A percentile compares a stretch with the other conserved stretches of the same genome.
Conservation (phyloP, 306 rosid genomes). For the Acacia melanoxylon region DNA sequence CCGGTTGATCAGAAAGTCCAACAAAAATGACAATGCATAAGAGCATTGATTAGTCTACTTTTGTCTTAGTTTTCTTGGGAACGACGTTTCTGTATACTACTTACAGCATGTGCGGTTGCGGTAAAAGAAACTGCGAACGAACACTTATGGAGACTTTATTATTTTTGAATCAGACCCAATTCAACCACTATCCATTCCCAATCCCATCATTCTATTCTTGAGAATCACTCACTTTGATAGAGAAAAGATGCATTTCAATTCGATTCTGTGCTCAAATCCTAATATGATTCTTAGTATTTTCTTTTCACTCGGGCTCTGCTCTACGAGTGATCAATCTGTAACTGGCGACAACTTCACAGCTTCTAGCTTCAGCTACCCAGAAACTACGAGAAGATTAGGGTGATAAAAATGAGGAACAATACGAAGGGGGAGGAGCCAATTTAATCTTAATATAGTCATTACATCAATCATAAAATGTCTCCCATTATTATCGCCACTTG, state of each 20-base stretch:
- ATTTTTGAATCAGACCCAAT: background rate
- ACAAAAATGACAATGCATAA: too few relatives aligned
- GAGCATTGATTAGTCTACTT: too few relatives aligned
- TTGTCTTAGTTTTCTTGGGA: too few relatives aligned
- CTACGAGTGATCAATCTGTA: conserved; percentile 35
- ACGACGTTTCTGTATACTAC: too few relatives aligned
- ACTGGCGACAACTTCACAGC: conserved; percentile 52
- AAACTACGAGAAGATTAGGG: conserved; percentile 19
- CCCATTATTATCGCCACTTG: too few relatives aligned
- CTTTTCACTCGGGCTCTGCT: conserved; percentile 38
- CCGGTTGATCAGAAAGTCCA: too few relatives aligned
- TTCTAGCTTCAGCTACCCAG: conserved; percentile 79
- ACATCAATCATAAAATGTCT: too few relatives aligned
- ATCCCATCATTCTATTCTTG: conserved; percentile 11
- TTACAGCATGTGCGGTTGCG: too few relatives aligned
- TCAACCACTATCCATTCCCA: conserved; percentile 8
- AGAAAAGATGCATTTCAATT: conserved; percentile 54
- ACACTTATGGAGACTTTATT: background rate
- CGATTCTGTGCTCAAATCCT: conserved; percentile 44
- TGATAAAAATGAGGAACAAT: too few relatives aligned
- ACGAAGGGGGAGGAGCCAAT: too few relatives aligned
- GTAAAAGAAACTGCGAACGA: too few relatives aligned
- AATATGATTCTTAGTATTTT: conserved; percentile 44
- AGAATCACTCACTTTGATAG: conserved; percentile 24
- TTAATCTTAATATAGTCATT: too few relatives aligned